Base-by-base conservation (phyloP, 495 filamentous ascomycete genomes). In the Glarea lozoyensis region DNA sequence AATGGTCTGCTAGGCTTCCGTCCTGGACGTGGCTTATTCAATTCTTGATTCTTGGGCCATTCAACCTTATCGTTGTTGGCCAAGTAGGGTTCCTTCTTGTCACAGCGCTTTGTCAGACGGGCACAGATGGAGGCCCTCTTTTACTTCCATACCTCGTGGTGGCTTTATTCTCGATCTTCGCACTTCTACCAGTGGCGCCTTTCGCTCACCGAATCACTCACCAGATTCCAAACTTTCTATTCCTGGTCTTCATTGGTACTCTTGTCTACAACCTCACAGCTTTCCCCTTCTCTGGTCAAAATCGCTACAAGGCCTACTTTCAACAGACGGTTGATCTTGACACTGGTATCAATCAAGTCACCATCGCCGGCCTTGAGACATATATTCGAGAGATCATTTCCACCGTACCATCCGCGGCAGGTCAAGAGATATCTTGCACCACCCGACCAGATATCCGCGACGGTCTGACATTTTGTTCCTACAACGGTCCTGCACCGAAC, bases 151-250 rank as follows among this genome's bases (percentile, higher is more conserved):
- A 94, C 63, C 57, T 94, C 29, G 59, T 72, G 34, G 75, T 87
- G 21, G 76, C 80, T 3, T 47, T 70, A 30, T 68, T 88, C 40
- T 78, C 79, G 4, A 72, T 84, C 7, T 58, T 95, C 12, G 52
- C 95, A 1, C 57, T 98, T n/a, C 64, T 84, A 2, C 92, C 92
- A 0, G 63, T 85, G 11, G 69, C 78, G 0, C 92, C 92, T 0
- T 94, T 89, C 53, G 73, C 94, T 16, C 90, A 97, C 60, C 82
- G 90, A 22, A 78, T 86, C 51, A 86, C 80, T 10, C 82, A 83
- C 52, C 86, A 93, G 45, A 66, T 97, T 24, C 89, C 92, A 3
- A 58, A 80, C 0, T 78, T 90, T 49, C 56, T 95, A 16, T 68
- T 94, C 35, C 58, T 81, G 7, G 65, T 96, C 21, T 84, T 88